Base-by-base conservation (phyloP, 768 basidiomycete genomes). In the Suillus weaverae region DNA sequence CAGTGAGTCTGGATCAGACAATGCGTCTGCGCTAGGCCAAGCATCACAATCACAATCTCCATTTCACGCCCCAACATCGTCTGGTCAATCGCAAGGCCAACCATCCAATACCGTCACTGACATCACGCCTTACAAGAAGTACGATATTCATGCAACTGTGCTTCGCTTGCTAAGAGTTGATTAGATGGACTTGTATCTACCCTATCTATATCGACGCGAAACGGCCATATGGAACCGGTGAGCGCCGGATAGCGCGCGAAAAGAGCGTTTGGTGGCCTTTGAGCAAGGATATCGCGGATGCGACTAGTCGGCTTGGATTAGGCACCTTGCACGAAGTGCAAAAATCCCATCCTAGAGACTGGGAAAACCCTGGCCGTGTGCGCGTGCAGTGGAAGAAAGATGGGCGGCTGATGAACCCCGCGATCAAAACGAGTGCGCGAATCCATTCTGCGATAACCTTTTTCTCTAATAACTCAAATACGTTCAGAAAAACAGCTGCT, bases 171-270 rank as follows among this genome's bases (percentile, higher is more conserved):
- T 62, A 38, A 61, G 22, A 36, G 36, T 59, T 51, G 65, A 62
- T 16, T 71, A 97, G 95, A 71, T 97, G 96, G 96, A 90, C 94
- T 53, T 93, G 92, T 70, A 87, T 99, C 72, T 99, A 99, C 76
- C 97, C 97, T 6, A 91, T 98, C 72, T 98, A 98, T 77, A 86
- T 99, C 63, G 97, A 99, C 77, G 95, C 96, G 41, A 97, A 98
- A 75, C 89, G 90, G 2, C 88, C 95, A 0, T 92, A 93, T 75
- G 87, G 88, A 4, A 89, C 85, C 6, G 94, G 95, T 22, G 87
- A 91, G 69, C 88, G 97, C 46, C 85, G 97, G 57, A 87, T 99
- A 63, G 81, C 89, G 35, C 84, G 95, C 33, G 82, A 84, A 62
- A 90, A 91, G 77, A 85, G 90, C 64, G 76, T 98, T 35, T 95